Evolutionary conservation across 108 stramenopile species (phyloP).

Genomic region (Skeletonema tropicum): DNA sequence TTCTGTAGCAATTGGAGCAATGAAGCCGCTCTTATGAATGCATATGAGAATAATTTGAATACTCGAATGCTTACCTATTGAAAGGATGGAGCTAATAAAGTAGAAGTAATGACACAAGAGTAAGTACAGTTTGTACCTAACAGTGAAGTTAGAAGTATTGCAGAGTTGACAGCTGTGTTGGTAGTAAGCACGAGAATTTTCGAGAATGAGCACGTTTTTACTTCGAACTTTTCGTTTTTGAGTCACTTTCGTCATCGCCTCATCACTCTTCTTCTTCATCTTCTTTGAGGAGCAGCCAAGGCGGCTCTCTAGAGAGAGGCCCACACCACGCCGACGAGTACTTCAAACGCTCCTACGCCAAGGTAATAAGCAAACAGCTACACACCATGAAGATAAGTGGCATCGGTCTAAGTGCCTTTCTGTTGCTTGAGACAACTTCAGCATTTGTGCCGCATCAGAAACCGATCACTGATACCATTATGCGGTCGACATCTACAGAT

Average conservation of each 20-base stretch:
- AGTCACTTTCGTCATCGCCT: too few species aligned
- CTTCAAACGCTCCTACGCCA: not conserved
- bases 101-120: too few species aligned
- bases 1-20: slow-evolving; percentile 47
- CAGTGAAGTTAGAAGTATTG: too few species aligned
- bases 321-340: too few species aligned
- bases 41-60: slow-evolving; percentile 44
- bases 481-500: not conserved
- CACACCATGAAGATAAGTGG: not conserved
- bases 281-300: too few species aligned
- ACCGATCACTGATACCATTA: not conserved
- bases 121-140: too few species aligned
- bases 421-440: not conserved
- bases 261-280: too few species aligned
- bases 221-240: too few species aligned
- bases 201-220: too few species aligned
- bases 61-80: slow-evolving; percentile 58
- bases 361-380: not conserved
- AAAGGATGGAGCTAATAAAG: not conserved
- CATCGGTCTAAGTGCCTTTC: not conserved
- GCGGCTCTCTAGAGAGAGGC: too few species aligned
- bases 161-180: too few species aligned
- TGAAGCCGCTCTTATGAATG: slow-evolving; percentile 27
- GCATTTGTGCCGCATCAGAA: not conserved
- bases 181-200: too few species aligned